Evolutionary conservation across 2,329 filamentous ascomycete genomes (phyloP), one percentile per base, ranked within the genome.

Genomic region (Phialocephala subalpina): DNA sequence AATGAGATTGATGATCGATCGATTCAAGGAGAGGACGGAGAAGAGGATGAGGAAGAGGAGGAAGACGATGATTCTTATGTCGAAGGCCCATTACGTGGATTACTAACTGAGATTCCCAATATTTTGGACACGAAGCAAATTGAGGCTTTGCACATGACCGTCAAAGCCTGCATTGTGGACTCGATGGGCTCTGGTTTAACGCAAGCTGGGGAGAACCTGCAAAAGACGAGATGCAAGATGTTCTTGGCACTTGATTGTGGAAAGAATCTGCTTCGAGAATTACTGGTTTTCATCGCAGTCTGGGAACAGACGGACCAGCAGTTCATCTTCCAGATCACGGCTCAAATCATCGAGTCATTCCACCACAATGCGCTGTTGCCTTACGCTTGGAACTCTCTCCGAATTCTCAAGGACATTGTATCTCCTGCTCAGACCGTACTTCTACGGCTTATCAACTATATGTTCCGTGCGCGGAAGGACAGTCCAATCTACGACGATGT

Each of bases 261-360:
- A 2, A 90, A 94, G 72, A 97, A 97, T 75, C 83, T 98, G 3
- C 83, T 98, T 1, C 86, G 95, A 63, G 95, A 98, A 78, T 87
- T 98, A 74, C 84, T 98, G 52, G 97, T 98, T 65, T 97, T 97
- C 77, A 97, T 97, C 69, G 95, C 95, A 5, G 94, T 97, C 9
- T 98, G 95, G 95, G 95, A 97, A 76, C 90, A 97, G 73, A 91
- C 93, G 47, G 94, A 98, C 77, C 91, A 95, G 67, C 94, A 97
- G 67, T 87, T 97, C 42, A 97, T 97, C 75, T 97, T 97, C 82
- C 95, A 97, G 77, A 93, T 97, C 77, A 97, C 97, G 78, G 92
- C 94, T 53, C 94, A 97, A 78, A 97, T 98, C 67, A 93, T 97
- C 80, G 93, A 97, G 76, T 93, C 95, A 0, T 92, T 97, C 56